phyloP scores from a whole-genome alignment of 2,329 filamentous ascomycete genomes.

The Pseudogymnoascus sp. region DNA sequence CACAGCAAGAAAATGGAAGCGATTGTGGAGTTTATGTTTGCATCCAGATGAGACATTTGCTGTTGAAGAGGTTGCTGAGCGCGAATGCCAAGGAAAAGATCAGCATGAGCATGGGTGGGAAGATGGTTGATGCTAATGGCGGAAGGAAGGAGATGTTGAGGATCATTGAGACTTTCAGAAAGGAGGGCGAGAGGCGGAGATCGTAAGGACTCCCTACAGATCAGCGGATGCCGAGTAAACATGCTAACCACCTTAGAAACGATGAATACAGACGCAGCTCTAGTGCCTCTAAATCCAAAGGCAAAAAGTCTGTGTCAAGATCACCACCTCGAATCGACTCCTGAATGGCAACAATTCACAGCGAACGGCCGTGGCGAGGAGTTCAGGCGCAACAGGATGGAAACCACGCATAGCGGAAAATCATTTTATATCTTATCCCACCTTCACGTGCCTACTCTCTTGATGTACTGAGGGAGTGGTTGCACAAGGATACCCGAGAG shows the following conservation, averaged over 20 bases:
- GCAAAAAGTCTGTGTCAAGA: background rate
- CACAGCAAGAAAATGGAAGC: slow-evolving; percentile 83
- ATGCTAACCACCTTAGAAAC: background rate
- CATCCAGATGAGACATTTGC: slow-evolving; percentile 86
- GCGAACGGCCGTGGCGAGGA: background rate
- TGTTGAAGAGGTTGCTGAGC: slow-evolving; percentile 72
- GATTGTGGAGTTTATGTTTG: slow-evolving; percentile 97
- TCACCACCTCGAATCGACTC: slow-evolving; percentile 2
- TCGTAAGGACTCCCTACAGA: slow-evolving; percentile 50
- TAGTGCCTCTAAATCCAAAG: slow-evolving; percentile 1
- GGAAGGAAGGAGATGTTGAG: slow-evolving; percentile 85
- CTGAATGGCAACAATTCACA: background rate
- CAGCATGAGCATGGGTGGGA: slow-evolving; percentile 85
- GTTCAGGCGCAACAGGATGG: background rate
- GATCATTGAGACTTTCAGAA: slow-evolving; percentile 78
- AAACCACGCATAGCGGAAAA: background rate
- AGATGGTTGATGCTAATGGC: slow-evolving; percentile 70
- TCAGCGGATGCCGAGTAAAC: background rate
- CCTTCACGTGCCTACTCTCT: background rate
- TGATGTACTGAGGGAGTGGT: background rate
- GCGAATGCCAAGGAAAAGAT: slow-evolving; percentile 80
- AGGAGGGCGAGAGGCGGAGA: slow-evolving; percentile 76
- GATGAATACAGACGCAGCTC: background rate
- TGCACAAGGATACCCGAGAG: background rate
- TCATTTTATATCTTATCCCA: background rate